A percentile compares a stretch with the other conserved stretches of the same genome.
phyloP scores from a whole-genome alignment of 805 yeast species.

The Barnettozyma siamensis region DNA sequence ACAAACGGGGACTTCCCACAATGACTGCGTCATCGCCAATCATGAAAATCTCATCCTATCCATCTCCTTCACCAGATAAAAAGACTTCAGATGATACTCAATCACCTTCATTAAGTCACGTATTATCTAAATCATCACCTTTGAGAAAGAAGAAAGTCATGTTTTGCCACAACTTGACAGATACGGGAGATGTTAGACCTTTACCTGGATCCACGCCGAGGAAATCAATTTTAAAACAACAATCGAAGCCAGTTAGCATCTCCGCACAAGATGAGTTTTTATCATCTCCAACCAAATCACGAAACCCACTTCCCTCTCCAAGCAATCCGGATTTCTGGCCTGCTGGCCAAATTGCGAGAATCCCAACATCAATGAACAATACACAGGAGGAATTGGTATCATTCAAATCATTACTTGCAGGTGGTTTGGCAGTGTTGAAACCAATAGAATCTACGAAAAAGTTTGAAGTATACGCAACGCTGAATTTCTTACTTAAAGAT shows the following conservation, averaged over 20 bases:
- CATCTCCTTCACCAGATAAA: constrained; percentile 23
- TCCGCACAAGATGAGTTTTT: constrained; percentile 11
- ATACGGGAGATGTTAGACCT: not conserved
- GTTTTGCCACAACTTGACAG: constrained; percentile 12
- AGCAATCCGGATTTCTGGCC: constrained; percentile 19
- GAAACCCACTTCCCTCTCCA: constrained; percentile 1
- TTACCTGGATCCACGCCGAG: constrained; percentile 14
- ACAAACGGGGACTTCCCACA: not conserved
- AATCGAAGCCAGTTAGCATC: constrained; percentile 2
- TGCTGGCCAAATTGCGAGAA: constrained; percentile 22
- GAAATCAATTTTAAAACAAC: constrained; percentile 19
- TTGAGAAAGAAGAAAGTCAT: constrained; percentile 16
- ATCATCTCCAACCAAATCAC: not conserved
- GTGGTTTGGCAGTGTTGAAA: constrained; percentile 18
- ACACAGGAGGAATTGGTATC: constrained; percentile 8
- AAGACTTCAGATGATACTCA: not conserved
- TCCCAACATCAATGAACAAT: constrained; percentile 2
- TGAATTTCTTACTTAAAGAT: constrained; percentile 19
- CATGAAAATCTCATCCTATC: constrained; percentile 10
- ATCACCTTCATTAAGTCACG: too few species aligned
- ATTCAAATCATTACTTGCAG: constrained; percentile 17
- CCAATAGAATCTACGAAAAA: constrained; percentile 11
- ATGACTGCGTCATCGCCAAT: constrained; percentile 17
- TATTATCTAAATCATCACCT: constrained; percentile 20
- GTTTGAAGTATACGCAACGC: constrained; percentile 25